Evolutionary conservation across 2,329 filamentous ascomycete genomes (phyloP).

Genomic region (Shiraia bambusicola): DNA sequence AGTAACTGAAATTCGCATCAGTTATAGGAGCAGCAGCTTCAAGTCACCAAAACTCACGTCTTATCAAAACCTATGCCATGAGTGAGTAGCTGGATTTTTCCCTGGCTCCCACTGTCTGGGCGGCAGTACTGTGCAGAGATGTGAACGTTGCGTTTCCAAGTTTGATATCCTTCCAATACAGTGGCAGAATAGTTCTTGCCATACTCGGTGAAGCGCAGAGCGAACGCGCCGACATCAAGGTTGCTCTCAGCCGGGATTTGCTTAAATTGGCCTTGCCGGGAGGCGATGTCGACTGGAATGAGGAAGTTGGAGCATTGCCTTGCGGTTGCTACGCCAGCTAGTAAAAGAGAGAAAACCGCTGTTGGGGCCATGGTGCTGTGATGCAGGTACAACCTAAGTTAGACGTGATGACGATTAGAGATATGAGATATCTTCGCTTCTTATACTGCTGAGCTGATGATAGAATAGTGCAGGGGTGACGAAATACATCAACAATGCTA

Average conservation of each 20-base stretch:
- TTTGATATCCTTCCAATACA: conserved; percentile 52
- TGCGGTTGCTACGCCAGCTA: conserved; percentile 23
- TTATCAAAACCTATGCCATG: conserved; percentile 60
- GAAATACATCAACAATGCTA: too few relatives aligned
- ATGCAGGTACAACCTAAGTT: neutral
- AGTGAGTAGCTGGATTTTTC: conserved; percentile 51
- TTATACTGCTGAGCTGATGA: too few relatives aligned
- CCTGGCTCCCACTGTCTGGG: conserved; percentile 47
- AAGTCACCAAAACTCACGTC: conserved; percentile 31
- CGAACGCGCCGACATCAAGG: conserved; percentile 60
- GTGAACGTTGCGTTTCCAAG: conserved; percentile 56
- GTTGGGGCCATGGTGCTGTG: conserved; percentile 12
- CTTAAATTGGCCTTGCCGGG: conserved; percentile 58
- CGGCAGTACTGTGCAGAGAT: conserved; percentile 64
- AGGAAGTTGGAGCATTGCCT: conserved; percentile 53
- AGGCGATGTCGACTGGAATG: conserved; percentile 57
- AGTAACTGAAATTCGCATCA: conserved; percentile 51
- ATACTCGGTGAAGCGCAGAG: conserved; percentile 27
- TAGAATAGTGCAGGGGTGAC: too few relatives aligned
- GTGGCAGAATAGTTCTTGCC: conserved; percentile 50
- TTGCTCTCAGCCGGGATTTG: conserved; percentile 52
- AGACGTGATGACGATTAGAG: too few relatives aligned
- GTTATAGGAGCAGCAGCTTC: conserved; percentile 1
- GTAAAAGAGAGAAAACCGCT: conserved; percentile 15
- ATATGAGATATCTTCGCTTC: too few relatives aligned